phyloP scores from a whole-genome alignment of 768 basidiomycete species.

The Symmetrospora coprosmae region DNA sequence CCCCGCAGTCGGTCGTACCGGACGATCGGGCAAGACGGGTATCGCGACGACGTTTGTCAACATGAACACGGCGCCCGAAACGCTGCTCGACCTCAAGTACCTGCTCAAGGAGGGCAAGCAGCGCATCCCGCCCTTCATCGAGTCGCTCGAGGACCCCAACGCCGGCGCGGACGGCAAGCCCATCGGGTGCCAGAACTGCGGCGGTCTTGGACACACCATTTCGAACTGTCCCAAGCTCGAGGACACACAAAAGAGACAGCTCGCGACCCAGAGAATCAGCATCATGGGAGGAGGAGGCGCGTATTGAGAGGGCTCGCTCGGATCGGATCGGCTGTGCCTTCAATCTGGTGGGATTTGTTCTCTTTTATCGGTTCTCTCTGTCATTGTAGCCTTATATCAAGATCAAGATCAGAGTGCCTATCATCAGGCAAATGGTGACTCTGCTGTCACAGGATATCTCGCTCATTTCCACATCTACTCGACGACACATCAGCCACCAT shows the following conservation, averaged over 20 bases:
- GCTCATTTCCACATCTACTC: too few relatives aligned
- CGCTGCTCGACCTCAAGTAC: constrained; percentile 89
- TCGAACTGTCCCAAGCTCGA: constrained; percentile 93
- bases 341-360: neutral
- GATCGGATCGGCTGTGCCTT: neutral
- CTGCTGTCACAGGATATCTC: too few relatives aligned
- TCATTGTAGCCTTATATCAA: neutral
- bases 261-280: constrained; percentile 65
- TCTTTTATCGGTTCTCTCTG: neutral
- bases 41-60: constrained; percentile 98
- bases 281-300: constrained; percentile 15
- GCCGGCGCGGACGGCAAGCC: constrained; percentile 55
- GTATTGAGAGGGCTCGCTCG: neutral
- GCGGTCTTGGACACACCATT: constrained; percentile 86
- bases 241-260: constrained; percentile 74
- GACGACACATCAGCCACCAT: too few relatives aligned
- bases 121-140: constrained; percentile 87
- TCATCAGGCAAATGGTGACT: too few relatives aligned
- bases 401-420: neutral
- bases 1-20: constrained; percentile 63
- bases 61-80: constrained; percentile 93
- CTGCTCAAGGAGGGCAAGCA: constrained; percentile 92
- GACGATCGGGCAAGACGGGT: constrained; percentile 92
- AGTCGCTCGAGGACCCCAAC: constrained; percentile 78
- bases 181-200: constrained; percentile 87